Conservation (phyloP, 352 stramenopile species). For the Globisporangium emineosum region DNA sequence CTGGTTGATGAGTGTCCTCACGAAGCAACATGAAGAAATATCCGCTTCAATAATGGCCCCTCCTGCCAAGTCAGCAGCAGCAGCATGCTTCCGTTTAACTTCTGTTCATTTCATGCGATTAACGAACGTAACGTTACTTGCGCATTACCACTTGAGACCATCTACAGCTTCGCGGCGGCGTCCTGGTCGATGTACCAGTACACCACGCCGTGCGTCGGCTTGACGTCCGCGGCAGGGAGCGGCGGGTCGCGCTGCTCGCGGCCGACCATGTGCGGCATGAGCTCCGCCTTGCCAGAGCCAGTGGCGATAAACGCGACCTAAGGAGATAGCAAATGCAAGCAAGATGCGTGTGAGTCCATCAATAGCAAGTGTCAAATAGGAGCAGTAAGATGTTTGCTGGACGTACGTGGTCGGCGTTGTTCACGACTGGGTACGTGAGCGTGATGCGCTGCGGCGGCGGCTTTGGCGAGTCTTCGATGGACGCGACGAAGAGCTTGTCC, state of each 20-base stretch:
- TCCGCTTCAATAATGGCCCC: not conserved
- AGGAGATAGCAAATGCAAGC: not conserved
- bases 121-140: not conserved
- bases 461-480: slow-evolving; percentile 98
- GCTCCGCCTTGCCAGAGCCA: slow-evolving; percentile 82
- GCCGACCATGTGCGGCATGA: slow-evolving; percentile 83
- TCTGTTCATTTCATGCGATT: not conserved
- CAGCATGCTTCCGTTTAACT: not conserved
- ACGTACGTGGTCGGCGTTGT: slow-evolving; percentile 82
- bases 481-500: slow-evolving; percentile 80
- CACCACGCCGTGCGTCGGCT: slow-evolving; percentile 63
- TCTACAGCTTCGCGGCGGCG: slow-evolving; percentile 57
- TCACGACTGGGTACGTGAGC: slow-evolving; percentile 95
- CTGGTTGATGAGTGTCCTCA: slow-evolving; percentile 2
- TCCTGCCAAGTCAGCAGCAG: slow-evolving; percentile 12
- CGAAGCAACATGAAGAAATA: not conserved
- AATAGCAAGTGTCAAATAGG: not conserved
- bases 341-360: not conserved
- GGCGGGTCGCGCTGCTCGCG: slow-evolving; percentile 52
- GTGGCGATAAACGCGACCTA: slow-evolving; percentile 91
- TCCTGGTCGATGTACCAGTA: slow-evolving; percentile 87
- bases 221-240: slow-evolving; percentile 72
- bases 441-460: slow-evolving; percentile 96
- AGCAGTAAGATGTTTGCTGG: not conserved
- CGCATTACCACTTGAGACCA: slow-evolving; percentile 18